Evolutionary conservation across 1,139 yeast genomes (phyloP), one percentile per base, ranked within the genome.

Genomic region (Fermentozyma sake): DNA sequence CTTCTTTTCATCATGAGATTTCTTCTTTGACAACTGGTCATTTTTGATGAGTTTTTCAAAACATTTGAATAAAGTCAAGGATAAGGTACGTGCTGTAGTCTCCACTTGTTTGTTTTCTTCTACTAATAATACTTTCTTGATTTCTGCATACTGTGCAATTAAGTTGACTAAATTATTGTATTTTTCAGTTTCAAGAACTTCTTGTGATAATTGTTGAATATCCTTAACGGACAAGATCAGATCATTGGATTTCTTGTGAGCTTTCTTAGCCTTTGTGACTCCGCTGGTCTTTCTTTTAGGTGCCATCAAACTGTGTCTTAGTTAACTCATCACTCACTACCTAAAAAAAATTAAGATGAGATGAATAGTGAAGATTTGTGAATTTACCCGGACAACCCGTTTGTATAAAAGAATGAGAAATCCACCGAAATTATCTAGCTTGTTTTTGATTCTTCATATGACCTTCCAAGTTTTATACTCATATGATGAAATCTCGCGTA

Each of bases 401-500:
- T 6, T 12, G 20, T 20, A 20, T 44, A 44, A 41, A n/a, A n/a
- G n/a, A n/a, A n/a, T n/a, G n/a, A n/a, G n/a, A n/a, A n/a, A n/a
- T n/a, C n/a, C n/a, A n/a, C n/a, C n/a, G n/a, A n/a, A n/a, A n/a
- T n/a, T n/a, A n/a, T n/a, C n/a, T n/a, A n/a, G n/a, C n/a, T n/a
- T n/a, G n/a, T n/a, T n/a, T n/a, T n/a, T n/a, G n/a, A n/a, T n/a
- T n/a, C n/a, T n/a, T n/a, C n/a, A n/a, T n/a, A n/a, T n/a, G 45
- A 67, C 73, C 72, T 67, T 65, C 73, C 72, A 67, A 61, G 72
- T 67, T 68, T 68, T 72, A 71, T 62, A 67, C 64, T 52, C n/a
- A 56, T 48, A 72, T 73, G 79, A 73, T 73, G 79, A 73, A 65
- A 61, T 62, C 76, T 71, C 71, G 74, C 73, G 74, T 73, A 44